These are phyloP conservation scores for Hirsutella minnesotensis DNA, from an alignment of 2,329 filamentous ascomycete species.

Conservation along the genomic window DNA sequence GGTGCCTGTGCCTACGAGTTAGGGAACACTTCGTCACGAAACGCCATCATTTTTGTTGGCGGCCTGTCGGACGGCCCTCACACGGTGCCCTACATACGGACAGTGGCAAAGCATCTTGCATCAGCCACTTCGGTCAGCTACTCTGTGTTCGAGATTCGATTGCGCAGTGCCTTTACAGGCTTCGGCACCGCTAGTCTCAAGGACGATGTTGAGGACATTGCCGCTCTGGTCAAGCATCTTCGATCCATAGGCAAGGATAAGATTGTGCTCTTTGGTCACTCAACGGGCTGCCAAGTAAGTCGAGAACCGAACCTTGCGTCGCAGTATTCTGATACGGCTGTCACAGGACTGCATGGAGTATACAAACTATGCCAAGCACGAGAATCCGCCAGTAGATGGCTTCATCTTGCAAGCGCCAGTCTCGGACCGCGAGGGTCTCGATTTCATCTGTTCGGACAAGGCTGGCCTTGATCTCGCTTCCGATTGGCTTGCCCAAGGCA, in stretches of 20 bases:
- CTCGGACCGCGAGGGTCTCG: constrained; percentile 59
- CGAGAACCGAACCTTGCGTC: not conserved
- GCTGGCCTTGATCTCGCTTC: constrained; percentile 35
- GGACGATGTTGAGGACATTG: constrained; percentile 42
- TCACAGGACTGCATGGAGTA: constrained; percentile 47
- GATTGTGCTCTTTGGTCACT: constrained; percentile 46
- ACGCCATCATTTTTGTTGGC: constrained; percentile 58
- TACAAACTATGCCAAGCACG: constrained; percentile 27
- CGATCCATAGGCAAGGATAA: constrained; percentile 35
- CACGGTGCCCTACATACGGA: constrained; percentile 44
- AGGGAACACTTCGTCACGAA: constrained; percentile 27
- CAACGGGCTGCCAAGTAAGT: constrained; percentile 43
- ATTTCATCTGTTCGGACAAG: constrained; percentile 31
- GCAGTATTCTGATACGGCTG: not conserved
- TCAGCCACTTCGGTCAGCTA: constrained; percentile 26
- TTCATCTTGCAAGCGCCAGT: constrained; percentile 72
- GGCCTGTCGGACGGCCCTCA: constrained; percentile 60
- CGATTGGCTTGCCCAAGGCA: constrained; percentile 42
- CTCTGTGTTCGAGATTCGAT: constrained; percentile 44
- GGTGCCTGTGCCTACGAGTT: constrained; percentile 35
- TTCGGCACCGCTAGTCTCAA: constrained; percentile 38
- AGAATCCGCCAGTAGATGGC: constrained; percentile 51
- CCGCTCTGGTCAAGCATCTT: constrained; percentile 40
- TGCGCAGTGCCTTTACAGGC: constrained; percentile 40
- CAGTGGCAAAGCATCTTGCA: constrained; percentile 32